phyloP scores from a whole-genome alignment of 352 stramenopile genomes.

The Sclerospora graminicola region DNA sequence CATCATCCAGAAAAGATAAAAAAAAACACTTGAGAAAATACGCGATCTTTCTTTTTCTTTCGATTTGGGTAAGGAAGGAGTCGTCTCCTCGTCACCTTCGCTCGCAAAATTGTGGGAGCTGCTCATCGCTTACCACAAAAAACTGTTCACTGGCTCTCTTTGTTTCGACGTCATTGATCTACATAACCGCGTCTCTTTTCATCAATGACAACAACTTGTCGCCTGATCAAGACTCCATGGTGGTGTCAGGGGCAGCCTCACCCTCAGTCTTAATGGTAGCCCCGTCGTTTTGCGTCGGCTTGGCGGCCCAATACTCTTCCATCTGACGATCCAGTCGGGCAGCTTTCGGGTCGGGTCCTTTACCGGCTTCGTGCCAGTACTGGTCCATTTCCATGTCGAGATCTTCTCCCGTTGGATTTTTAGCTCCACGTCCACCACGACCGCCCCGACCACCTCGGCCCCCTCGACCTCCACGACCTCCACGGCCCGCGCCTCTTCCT shows the following conservation, averaged over 20 bases:
- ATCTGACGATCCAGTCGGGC: constrained; percentile 76
- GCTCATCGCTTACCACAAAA: constrained; percentile 18
- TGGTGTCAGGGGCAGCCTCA: constrained; percentile 11
- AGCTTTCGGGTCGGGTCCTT: constrained; percentile 79
- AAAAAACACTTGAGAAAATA: constrained; percentile 29
- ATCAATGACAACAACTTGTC: constrained; percentile 14
- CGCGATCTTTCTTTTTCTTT: constrained; percentile 32
- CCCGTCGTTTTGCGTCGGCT: constrained; percentile 37
- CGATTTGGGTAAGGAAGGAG: constrained; percentile 20
- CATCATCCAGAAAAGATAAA: constrained; percentile 24
- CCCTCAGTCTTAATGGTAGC: constrained; percentile 8
- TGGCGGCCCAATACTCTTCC: constrained; percentile 84
- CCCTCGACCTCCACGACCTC: constrained; percentile 11
- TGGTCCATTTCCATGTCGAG: constrained; percentile 83
- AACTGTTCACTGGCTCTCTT: constrained; percentile 12
- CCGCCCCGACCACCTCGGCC: constrained; percentile 23
- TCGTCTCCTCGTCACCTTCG: constrained; percentile 10
- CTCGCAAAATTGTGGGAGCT: constrained; percentile 16
- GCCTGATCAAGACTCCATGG: constrained; percentile 24
- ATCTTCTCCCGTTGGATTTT: constrained; percentile 53
- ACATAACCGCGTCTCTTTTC: constrained; percentile 11
- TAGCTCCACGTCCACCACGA: constrained; percentile 28
- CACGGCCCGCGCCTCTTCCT: constrained; percentile 12
- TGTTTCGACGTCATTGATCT: constrained; percentile 18
- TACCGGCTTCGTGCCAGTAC: constrained; percentile 85